phyloP scores from a whole-genome alignment of 2,329 filamentous ascomycete species.

The Fusarium euwallaceae region DNA sequence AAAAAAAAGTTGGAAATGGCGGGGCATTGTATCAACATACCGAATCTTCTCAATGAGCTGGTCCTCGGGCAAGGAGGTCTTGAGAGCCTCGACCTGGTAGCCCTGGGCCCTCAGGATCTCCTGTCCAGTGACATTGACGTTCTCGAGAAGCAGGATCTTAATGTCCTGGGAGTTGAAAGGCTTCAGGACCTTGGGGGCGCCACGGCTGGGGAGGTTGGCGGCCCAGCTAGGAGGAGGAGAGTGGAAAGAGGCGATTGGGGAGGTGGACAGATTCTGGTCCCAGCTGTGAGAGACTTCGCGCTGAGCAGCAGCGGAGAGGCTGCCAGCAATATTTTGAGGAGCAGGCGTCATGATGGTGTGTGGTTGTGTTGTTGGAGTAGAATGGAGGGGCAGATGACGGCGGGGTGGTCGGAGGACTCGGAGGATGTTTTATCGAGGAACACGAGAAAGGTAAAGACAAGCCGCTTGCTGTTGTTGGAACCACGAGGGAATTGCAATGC shows the following conservation, averaged over 20 bases:
- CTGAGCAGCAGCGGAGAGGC: constrained; percentile 51
- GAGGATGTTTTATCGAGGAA: constrained; percentile 16
- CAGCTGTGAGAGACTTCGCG: constrained; percentile 68
- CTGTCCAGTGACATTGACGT: constrained; percentile 91
- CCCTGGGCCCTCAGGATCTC: constrained; percentile 87
- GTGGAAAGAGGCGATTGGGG: constrained; percentile 80
- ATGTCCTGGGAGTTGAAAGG: constrained; percentile 96
- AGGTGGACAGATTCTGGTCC: constrained; percentile 74
- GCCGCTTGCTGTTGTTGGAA: constrained; percentile 19
- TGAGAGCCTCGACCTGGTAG: constrained; percentile 94
- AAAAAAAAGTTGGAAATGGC: constrained; percentile 26
- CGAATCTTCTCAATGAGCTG: constrained; percentile 97
- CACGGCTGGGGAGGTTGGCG: constrained; percentile 56
- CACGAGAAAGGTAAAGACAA: neutral
- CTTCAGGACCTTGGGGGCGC: constrained; percentile 81
- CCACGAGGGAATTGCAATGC: constrained; percentile 2
- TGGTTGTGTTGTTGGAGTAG: constrained; percentile 45
- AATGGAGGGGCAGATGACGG: constrained; percentile 30
- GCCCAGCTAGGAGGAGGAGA: constrained; percentile 77
- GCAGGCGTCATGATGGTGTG: constrained; percentile 56
- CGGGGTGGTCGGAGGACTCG: constrained; percentile 20
- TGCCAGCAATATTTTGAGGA: constrained; percentile 62
- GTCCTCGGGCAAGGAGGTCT: constrained; percentile 90
- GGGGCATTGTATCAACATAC: constrained; percentile 61
- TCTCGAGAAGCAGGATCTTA: constrained; percentile 95